phyloP scores from a whole-genome alignment of 176 grass and related monocot species.

The Musa troglodytarum region DNA sequence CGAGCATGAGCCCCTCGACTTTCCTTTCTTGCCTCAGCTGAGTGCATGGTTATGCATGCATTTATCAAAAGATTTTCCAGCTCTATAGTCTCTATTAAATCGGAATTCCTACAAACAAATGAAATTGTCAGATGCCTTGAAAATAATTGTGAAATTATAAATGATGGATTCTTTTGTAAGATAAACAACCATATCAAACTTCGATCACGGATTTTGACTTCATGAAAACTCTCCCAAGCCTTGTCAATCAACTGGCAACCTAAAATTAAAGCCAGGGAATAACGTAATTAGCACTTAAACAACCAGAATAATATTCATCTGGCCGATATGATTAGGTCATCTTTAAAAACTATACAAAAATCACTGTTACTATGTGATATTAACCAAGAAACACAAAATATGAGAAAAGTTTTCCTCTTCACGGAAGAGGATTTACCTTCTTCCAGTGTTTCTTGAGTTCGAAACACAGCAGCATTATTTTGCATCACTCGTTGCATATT shows the following conservation, averaged over 20 bases:
- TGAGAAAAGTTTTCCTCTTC: not conserved
- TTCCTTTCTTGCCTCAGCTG: slow-evolving; percentile 89
- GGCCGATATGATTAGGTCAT: too few species aligned
- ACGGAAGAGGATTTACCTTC: slow-evolving; percentile 35
- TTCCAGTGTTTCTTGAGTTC: slow-evolving; percentile 59
- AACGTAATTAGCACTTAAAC: not conserved
- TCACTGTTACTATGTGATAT: too few species aligned
- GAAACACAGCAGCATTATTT: slow-evolving; percentile 71
- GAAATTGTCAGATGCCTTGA: not conserved
- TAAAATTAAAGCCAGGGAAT: slow-evolving; percentile 20
- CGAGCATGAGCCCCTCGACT: slow-evolving; percentile 93
- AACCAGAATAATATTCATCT: too few species aligned
- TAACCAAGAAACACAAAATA: too few species aligned
- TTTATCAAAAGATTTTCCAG: slow-evolving; percentile 92
- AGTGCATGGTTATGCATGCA: slow-evolving; percentile 88
- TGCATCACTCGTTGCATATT: slow-evolving; percentile 82
- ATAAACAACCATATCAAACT: slow-evolving; percentile 72
- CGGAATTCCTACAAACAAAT: slow-evolving; percentile 58
- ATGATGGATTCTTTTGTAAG: not conserved
- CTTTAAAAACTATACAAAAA: too few species aligned
- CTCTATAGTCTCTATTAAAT: slow-evolving; percentile 88
- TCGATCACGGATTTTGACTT: slow-evolving; percentile 61
- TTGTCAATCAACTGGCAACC: slow-evolving; percentile 67
- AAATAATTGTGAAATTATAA: too few species aligned
- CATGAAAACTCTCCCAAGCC: slow-evolving; percentile 53